phyloP scores from a whole-genome alignment of 2,329 filamentous ascomycete genomes.

The Knoxdaviesia capensis region DNA sequence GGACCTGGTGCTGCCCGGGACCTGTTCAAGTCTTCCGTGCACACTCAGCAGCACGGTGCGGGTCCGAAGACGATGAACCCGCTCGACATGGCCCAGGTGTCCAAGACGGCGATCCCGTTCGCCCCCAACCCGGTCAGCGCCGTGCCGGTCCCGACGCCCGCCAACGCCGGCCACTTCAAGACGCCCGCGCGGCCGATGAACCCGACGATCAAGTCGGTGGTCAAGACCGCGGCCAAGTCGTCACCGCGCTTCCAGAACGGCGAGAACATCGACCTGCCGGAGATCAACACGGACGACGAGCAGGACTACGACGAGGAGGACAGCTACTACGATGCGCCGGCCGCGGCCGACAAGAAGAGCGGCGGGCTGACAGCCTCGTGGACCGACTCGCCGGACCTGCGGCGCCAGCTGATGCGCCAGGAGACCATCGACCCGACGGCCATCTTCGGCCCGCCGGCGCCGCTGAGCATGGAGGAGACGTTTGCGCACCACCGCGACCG shows the following conservation, averaged over 20 bases:
- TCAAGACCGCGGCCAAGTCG: conserved; percentile 41
- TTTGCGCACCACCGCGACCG: conserved; percentile 78
- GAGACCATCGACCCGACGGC: conserved; percentile 67
- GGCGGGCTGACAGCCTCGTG: conserved; percentile 39
- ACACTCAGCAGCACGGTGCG: conserved; percentile 40
- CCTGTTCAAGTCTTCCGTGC: conserved; percentile 46
- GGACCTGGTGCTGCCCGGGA: conserved; percentile 33
- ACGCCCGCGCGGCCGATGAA: conserved; percentile 39
- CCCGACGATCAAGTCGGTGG: conserved; percentile 29
- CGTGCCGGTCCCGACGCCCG: conserved; percentile 38
- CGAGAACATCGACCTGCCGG: conserved; percentile 77
- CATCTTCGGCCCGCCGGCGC: conserved; percentile 76
- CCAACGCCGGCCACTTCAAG: conserved; percentile 33
- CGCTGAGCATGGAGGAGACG: conserved; percentile 89
- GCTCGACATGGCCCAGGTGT: conserved; percentile 70
- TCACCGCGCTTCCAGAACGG: conserved; percentile 78
- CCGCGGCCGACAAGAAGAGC: conserved; percentile 18
- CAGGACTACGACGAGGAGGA: conserved; percentile 42
- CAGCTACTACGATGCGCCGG: conserved; percentile 2
- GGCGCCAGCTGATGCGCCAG: conserved; percentile 55
- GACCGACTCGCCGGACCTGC: conserved; percentile 75
- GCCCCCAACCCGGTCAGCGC: conserved; percentile 41
- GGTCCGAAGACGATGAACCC: conserved; percentile 46
- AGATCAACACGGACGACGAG: conserved; percentile 86
- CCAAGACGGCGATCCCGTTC: conserved; percentile 78